Base-by-base conservation (phyloP, 257 asterid genomes). In the Gentiana straminea region DNA sequence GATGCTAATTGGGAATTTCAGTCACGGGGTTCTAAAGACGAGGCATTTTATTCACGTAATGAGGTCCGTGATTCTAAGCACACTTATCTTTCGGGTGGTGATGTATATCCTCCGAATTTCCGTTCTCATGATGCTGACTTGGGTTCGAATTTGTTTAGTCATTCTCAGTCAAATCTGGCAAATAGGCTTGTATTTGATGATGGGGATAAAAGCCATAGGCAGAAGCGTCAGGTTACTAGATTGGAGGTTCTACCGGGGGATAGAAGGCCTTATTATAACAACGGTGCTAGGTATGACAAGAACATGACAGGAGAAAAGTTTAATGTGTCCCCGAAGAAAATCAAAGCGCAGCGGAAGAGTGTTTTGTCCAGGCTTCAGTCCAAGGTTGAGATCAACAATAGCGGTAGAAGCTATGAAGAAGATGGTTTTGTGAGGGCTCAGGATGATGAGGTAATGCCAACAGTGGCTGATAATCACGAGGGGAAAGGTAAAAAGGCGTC, bases 321-420 rank as follows among this genome's bases (percentile, higher is more conserved):
- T 58, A 64, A 8, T 63, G 69, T 80, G 75, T 64, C 77, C 11
- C 66, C 62, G 24, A 75, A 59, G 78, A 83, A 74, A 70, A 80
- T 69, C 65, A 70, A 64, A 54, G 62, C 58, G 65, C 84, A 63
- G 71, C 75, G 76, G 59, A 77, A 64, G 64, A 79, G 79, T 48
- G 86, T 75, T 57, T 50, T 70, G 11, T 74, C 61, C 61, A 77
- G 91, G 85, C 66, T 67, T 60, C 86, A 70, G 52, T 64, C 54
- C 9, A 82, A 73, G 65, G 61, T 64, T 60, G 73, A 65, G 72
- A 66, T 54, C 55, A 64, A 51, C 1, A 33, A 59, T 52, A 65
- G 68, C 68, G 62, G 56, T 60, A 75, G 75, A 64, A 74, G 64
- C 58, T 63, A 59, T 58, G 78, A 75, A 56, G 24, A 52, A 38